Evolutionary conservation across 441 rosid genomes (phyloP).

Genomic region (Erysimum pusillum): DNA sequence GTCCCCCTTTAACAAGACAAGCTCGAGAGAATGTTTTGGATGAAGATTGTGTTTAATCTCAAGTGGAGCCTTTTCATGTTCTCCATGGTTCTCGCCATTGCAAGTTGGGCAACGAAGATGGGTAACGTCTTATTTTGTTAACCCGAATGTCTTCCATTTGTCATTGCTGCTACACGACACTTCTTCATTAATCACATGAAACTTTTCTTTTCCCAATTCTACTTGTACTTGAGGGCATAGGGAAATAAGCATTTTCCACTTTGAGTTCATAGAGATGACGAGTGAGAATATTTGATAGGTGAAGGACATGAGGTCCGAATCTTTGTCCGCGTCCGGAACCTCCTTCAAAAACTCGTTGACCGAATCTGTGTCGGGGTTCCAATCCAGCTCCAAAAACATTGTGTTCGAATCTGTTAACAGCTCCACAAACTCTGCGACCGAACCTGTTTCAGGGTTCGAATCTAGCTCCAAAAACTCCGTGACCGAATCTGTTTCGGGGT

Average conservation of each 20-base stretch:
- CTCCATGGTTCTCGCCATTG: background rate
- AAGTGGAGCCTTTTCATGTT: background rate
- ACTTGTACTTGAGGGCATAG: background rate
- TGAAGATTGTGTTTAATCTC: background rate
- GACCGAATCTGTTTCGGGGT: too few species aligned
- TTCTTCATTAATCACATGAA: background rate
- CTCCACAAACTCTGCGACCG: too few species aligned
- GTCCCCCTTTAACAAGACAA: background rate
- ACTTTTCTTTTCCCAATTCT: background rate
- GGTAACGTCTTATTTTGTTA: background rate
- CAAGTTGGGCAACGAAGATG: background rate
- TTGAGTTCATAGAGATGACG: background rate
- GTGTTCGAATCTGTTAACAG: too few species aligned
- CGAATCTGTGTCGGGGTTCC: too few species aligned
- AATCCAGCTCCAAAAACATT: too few species aligned
- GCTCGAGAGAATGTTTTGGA: background rate
- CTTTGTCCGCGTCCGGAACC: too few species aligned
- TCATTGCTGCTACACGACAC: background rate
- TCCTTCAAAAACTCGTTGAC: too few species aligned
- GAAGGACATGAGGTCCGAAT: background rate
- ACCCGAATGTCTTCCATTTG: background rate
- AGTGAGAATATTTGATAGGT: background rate
- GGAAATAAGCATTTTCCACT: background rate
- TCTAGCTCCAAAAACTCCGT: too few species aligned
- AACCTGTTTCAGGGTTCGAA: too few species aligned